These are phyloP conservation scores for Claviceps maximensis DNA, from an alignment of 2,329 filamentous ascomycete species.

Conservation along the genomic window DNA sequence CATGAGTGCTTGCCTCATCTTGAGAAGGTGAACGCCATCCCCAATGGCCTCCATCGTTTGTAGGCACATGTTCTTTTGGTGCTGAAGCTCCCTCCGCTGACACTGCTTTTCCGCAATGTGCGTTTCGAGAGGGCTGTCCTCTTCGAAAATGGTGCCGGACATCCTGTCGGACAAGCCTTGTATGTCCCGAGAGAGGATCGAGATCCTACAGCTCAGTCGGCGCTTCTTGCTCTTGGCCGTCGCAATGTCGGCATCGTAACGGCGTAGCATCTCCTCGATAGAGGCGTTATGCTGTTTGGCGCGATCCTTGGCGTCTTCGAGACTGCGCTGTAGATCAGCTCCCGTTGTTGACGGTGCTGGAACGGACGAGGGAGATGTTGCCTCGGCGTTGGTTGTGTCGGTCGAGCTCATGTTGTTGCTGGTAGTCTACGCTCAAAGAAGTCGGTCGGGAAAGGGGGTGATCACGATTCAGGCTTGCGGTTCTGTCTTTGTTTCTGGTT, in stretches of 20 bases:
- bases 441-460: too few relatives aligned
- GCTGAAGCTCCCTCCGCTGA: neutral
- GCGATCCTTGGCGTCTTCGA: neutral
- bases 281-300: neutral
- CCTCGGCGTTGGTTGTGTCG: neutral
- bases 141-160: neutral
- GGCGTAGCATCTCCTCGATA: neutral
- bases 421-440: too few relatives aligned
- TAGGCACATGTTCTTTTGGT: neutral
- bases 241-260: neutral
- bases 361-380: neutral
- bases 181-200: neutral
- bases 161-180: neutral
- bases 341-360: neutral
- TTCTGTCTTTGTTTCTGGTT: too few relatives aligned
- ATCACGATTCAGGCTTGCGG: too few relatives aligned
- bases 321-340: neutral
- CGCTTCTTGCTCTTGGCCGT: neutral
- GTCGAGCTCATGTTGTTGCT: neutral
- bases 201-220: neutral
- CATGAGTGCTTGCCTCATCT: neutral
- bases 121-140: neutral
- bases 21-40: neutral
- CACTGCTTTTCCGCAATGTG: neutral
- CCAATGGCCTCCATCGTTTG: neutral